Conservation (phyloP, 805 yeast species). For the Ogataea haglerorum region DNA sequence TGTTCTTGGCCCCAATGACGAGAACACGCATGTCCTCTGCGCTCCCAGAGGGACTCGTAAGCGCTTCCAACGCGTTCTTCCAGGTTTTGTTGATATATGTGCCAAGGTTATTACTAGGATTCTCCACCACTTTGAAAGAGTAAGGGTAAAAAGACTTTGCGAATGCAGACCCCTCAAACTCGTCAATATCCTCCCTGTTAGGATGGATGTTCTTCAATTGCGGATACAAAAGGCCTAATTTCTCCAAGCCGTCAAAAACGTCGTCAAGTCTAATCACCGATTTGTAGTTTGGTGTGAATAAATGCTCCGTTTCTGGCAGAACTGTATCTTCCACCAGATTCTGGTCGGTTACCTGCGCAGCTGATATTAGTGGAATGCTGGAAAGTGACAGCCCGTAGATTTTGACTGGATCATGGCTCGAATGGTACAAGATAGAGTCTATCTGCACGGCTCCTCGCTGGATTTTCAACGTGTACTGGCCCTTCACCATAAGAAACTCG, state of each 20-base stretch:
- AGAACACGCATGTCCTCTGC: conserved; percentile 30
- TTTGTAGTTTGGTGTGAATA: conserved; percentile 38
- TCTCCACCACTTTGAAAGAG: conserved; percentile 36
- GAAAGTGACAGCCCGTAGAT: conserved; percentile 35
- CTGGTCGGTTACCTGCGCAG: conserved; percentile 39
- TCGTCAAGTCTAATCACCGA: conserved; percentile 40
- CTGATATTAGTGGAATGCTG: conserved; percentile 42
- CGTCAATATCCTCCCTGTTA: conserved; percentile 13
- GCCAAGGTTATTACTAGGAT: conserved; percentile 28
- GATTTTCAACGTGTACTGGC: conserved; percentile 43
- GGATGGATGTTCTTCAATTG: conserved; percentile 44
- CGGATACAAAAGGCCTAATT: conserved; percentile 41
- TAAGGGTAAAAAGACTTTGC: conserved; percentile 31
- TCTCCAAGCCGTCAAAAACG: conserved; percentile 42
- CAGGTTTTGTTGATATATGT: conserved; percentile 27
- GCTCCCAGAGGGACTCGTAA: conserved; percentile 12
- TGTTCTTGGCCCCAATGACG: conserved; percentile 64
- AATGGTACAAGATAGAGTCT: conserved; percentile 38
- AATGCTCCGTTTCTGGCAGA: conserved; percentile 36
- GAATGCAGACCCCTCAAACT: conserved; percentile 12
- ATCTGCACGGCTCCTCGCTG: conserved; percentile 46
- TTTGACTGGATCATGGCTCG: conserved; percentile 14
- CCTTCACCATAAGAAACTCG: conserved; percentile 44
- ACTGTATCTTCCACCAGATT: conserved; percentile 26
- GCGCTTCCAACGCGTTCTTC: conserved; percentile 18